Base-by-base conservation (phyloP, 345 rosid genomes). In the Murraya paniculata region DNA sequence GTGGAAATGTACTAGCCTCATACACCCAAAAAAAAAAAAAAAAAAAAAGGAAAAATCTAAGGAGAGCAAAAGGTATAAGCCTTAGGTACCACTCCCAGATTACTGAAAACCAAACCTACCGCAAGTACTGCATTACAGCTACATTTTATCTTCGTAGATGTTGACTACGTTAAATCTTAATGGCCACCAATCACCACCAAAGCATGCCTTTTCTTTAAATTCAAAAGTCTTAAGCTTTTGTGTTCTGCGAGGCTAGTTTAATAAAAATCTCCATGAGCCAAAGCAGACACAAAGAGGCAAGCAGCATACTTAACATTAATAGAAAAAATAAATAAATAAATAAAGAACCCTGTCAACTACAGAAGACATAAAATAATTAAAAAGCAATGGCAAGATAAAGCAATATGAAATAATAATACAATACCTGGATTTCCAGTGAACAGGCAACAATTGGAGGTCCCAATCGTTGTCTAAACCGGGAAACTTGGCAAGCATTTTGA, bases 391-490 rank as follows among this genome's bases (percentile, higher is more conserved):
- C 22, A 76, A 56, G 48, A 59, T 19, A 27, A 55, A 57, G 71
- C 3, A 39, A 56, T 9, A 50, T 71, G 19, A 71, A 18, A 53
- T 53, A 53, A 53, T 13, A 45, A 45, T 3, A 13, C 50, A 45
- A 57, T 72, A 87, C 94, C 97, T 87, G 39, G 94, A 87, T 82
- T 88, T 92, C 61, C 90, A 82, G 74, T 80, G 81, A 72, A 88
- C 82, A 1, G 93, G 92, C 87, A 89, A 80, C 78, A 86, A 79
- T 39, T 90, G 88, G 82, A 91, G 84, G 83, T 89, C 90, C 97
- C 92, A 92, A 4, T 88, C 90, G 78, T 79, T 82, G 30, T 88
- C 92, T 25, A 87, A 66, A 57, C 57, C 75, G 0, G 93, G 91
- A 82, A 87, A 92, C 82, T 71, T 72, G 7, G 79, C 85, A 4